Evolutionary conservation across 768 basidiomycete species (phyloP).

Genomic region (Lactarius quietus): DNA sequence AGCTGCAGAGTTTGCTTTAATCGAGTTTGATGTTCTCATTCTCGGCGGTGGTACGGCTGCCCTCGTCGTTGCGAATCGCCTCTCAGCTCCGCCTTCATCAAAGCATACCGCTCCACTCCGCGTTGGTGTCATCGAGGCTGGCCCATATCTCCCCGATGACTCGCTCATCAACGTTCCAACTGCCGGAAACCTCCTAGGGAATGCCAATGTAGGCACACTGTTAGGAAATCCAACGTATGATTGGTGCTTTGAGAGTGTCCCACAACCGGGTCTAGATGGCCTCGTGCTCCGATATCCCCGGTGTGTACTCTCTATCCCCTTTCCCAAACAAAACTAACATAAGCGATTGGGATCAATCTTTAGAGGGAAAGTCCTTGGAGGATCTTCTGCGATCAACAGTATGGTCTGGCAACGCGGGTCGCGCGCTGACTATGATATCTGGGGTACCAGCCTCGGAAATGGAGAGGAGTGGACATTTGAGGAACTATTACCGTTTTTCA

Average conservation of each 20-base stretch:
- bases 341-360: neutral
- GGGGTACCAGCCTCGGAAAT: slow-evolving; percentile 20
- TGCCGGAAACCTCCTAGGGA: slow-evolving; percentile 23
- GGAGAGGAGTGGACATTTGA: slow-evolving; percentile 24
- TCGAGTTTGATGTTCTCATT: slow-evolving; percentile 20
- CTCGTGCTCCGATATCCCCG: slow-evolving; percentile 21
- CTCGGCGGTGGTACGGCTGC: slow-evolving; percentile 24
- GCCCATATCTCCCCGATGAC: slow-evolving; percentile 20
- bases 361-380: slow-evolving; percentile 25
- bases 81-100: slow-evolving; percentile 18
- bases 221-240: slow-evolving; percentile 24
- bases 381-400: slow-evolving; percentile 24
- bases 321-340: neutral
- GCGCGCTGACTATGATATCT: slow-evolving; percentile 22
- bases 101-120: slow-evolving; percentile 14
- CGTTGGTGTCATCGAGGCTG: slow-evolving; percentile 25
- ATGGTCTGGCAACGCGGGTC: slow-evolving; percentile 26
- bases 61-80: slow-evolving; percentile 23
- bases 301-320: neutral
- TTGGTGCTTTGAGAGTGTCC: slow-evolving; percentile 23
- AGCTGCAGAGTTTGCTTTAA: slow-evolving; percentile 18
- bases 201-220: slow-evolving; percentile 21
- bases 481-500: slow-evolving; percentile 18
- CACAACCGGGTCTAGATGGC: slow-evolving; percentile 21
- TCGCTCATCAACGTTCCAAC: slow-evolving; percentile 24